Conservation (phyloP, 2,329 filamentous ascomycete species). For the Ascochyta rabiei region DNA sequence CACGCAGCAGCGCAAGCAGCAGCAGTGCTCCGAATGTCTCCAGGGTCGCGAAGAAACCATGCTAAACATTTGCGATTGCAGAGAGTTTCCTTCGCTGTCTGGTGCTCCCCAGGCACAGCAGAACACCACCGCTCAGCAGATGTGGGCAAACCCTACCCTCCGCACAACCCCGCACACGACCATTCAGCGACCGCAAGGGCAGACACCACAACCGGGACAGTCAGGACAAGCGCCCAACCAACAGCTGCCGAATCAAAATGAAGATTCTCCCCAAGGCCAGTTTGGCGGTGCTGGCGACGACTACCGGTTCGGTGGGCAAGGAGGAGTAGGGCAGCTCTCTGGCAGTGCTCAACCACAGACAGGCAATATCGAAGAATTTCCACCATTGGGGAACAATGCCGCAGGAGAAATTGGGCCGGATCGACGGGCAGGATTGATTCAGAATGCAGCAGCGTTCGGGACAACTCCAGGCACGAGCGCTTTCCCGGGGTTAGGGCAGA, state of each 20-base stretch:
- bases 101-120: conserved; percentile 62
- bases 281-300: conserved; percentile 60
- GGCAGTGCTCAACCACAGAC: conserved; percentile 59
- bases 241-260: conserved; percentile 51
- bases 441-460: conserved; percentile 55
- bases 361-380: conserved; percentile 65
- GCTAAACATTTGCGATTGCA: conserved; percentile 44
- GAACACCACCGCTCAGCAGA: conserved; percentile 57
- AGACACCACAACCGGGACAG: conserved; percentile 41
- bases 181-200: conserved; percentile 58
- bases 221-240: conserved; percentile 48
- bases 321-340: conserved; percentile 59
- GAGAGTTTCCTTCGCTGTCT: conserved; percentile 68
- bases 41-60: conserved; percentile 7
- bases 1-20: background rate
- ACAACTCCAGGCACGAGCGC: conserved; percentile 42
- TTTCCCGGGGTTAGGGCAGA: conserved; percentile 52
- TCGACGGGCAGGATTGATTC: conserved; percentile 57
- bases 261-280: conserved; percentile 55
- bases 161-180: conserved; percentile 60
- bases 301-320: conserved; percentile 63
- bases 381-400: conserved; percentile 62
- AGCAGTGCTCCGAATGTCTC: background rate
- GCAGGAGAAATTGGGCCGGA: conserved; percentile 59
- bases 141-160: conserved; percentile 64